Evolutionary conservation across 2,329 filamentous ascomycete species (phyloP).

Genomic region (Coleophoma crateriformis): DNA sequence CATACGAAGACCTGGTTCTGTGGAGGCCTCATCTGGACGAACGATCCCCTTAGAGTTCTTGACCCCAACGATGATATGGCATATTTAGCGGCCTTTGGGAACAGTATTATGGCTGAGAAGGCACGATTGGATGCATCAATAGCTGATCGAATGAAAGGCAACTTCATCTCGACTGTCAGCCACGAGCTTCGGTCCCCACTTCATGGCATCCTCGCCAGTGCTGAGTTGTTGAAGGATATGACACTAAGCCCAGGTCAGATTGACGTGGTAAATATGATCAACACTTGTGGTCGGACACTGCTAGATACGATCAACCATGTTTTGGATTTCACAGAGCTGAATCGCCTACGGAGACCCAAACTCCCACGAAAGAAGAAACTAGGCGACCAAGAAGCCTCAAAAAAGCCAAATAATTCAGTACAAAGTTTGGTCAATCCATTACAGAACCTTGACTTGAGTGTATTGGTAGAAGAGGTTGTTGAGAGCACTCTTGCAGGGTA

Average conservation of each 20-base stretch:
- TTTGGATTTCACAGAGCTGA: constrained; percentile 26
- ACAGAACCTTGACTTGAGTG: constrained; percentile 20
- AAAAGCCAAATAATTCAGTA: constrained; percentile 22
- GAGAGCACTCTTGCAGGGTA: constrained; percentile 29
- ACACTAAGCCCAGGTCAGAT: constrained; percentile 24
- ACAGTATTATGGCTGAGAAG: constrained; percentile 51
- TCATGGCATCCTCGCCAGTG: constrained; percentile 47
- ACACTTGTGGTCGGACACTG: constrained; percentile 27
- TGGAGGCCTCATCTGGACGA: constrained; percentile 42
- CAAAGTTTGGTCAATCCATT: constrained; percentile 7
- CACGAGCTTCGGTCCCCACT: constrained; percentile 51
- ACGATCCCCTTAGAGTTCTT: constrained; percentile 33
- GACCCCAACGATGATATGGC: constrained; percentile 39
- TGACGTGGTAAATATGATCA: constrained; percentile 25
- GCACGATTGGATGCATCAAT: constrained; percentile 41
- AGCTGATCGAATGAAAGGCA: constrained; percentile 43
- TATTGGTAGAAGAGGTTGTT: constrained; percentile 30
- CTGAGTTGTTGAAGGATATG: constrained; percentile 41
- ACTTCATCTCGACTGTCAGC: constrained; percentile 51
- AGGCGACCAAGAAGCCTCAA: too few relatives aligned
- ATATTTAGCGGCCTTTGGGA: constrained; percentile 43
- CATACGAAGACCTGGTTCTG: constrained; percentile 40
- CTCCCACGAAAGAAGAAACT: too few relatives aligned
- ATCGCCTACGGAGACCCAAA: too few relatives aligned
- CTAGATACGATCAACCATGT: constrained; percentile 31